Conservation (phyloP, 2,329 filamentous ascomycete genomes). For the Dactylonectria macrodidyma region DNA sequence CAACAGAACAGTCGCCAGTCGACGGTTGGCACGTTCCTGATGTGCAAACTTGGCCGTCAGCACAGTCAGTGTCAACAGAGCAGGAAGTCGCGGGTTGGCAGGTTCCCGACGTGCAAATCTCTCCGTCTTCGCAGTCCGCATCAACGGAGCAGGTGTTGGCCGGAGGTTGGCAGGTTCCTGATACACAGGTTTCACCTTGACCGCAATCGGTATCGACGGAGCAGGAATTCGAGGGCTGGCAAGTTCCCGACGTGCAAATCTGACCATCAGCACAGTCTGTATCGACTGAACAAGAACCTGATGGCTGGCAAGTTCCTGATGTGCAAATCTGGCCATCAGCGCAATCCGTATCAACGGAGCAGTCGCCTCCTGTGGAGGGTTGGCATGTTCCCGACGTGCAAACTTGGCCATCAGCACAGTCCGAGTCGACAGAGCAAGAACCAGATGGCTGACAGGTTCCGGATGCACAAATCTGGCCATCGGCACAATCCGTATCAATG, state of each 20-base stretch:
- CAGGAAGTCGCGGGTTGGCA: constrained; percentile 1
- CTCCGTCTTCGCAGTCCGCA: background rate
- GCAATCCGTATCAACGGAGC: background rate
- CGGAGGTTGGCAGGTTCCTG: background rate
- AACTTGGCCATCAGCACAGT: constrained; percentile 9
- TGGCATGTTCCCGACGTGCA: background rate
- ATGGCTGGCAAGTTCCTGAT: background rate
- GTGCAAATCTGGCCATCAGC: background rate
- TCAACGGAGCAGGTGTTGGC: background rate
- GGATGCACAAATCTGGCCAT: background rate
- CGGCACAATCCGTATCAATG: too few relatives aligned
- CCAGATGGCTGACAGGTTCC: background rate
- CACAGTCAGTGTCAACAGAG: background rate
- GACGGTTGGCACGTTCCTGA: background rate
- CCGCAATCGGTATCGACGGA: background rate
- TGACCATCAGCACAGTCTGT: background rate
- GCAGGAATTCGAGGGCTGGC: background rate
- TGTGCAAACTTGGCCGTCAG: constrained; percentile 1
- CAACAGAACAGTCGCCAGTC: background rate
- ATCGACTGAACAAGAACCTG: background rate
- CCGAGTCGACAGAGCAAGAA: background rate
- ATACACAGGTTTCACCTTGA: constrained; percentile 6
- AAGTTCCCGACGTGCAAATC: background rate
- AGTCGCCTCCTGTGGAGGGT: background rate
- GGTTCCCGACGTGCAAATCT: constrained; percentile 4